Conservation (phyloP, 345 rosid species). For the Acer negundo region DNA sequence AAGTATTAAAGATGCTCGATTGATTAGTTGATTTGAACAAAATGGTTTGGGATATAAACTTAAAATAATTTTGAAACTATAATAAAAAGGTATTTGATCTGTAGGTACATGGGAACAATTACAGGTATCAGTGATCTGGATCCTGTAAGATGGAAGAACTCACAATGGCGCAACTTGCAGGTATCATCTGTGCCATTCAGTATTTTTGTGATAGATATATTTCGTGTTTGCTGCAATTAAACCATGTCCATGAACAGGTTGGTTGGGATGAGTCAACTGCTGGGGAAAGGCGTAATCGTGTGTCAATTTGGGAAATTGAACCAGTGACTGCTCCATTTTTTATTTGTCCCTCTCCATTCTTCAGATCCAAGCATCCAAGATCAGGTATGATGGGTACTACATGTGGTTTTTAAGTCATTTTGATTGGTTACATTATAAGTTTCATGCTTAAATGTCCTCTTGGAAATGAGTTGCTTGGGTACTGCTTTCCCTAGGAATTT, state of each 20-base stretch:
- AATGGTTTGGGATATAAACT: conserved; percentile 8
- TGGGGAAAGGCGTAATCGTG: conserved; percentile 80
- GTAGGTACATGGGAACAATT: conserved; percentile 96
- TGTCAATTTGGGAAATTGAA: conserved; percentile 96
- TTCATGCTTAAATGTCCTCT: conserved; percentile 3
- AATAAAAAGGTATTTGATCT: conserved; percentile 18
- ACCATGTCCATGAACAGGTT: conserved; percentile 49
- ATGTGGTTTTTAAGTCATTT: conserved; percentile 1
- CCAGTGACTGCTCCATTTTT: conserved; percentile 92
- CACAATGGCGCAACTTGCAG: conserved; percentile 98
- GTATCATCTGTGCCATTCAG: conserved; percentile 28
- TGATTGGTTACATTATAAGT: not conserved
- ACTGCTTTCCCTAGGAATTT: conserved; percentile 11
- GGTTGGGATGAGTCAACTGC: conserved; percentile 99
- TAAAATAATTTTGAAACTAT: conserved; percentile 4
- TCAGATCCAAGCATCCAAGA: conserved; percentile 76
- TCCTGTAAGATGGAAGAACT: conserved; percentile 88
- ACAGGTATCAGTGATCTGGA: conserved; percentile 89
- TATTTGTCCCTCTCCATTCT: conserved; percentile 91
- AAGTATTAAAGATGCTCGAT: conserved; percentile 12
- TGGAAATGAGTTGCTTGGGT: conserved; percentile 6
- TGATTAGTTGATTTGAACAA: not conserved
- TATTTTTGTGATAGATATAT: not conserved
- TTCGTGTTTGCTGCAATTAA: conserved; percentile 3
- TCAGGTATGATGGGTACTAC: conserved; percentile 76